Conservation (phyloP, 2,329 filamentous ascomycete genomes). For the Fusarium chuoi region DNA sequence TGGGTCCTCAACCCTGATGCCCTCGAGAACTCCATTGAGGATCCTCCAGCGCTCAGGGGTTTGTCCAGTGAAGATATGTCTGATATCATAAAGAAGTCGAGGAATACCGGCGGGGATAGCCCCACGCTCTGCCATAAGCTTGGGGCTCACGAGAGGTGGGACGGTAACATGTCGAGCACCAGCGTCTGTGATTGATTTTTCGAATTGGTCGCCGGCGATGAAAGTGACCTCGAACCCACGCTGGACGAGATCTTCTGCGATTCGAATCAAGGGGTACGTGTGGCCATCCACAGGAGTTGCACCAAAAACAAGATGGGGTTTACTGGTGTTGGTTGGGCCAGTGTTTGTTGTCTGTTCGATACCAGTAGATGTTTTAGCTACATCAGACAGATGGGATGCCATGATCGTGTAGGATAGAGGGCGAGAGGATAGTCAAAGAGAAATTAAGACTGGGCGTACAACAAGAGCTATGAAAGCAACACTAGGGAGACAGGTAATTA, state of each 20-base stretch:
- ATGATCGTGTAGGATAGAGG: not conserved
- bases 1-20: slow-evolving; percentile 46
- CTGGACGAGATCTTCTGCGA: slow-evolving; percentile 51
- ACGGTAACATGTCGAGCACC: slow-evolving; percentile 51
- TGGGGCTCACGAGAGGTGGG: slow-evolving; percentile 9
- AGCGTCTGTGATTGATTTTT: slow-evolving; percentile 47
- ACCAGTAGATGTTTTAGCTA: slow-evolving; percentile 2
- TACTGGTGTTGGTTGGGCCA: slow-evolving; percentile 9
- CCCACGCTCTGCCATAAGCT: slow-evolving; percentile 32
- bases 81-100: slow-evolving; percentile 48
- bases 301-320: slow-evolving; percentile 46
- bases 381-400: not conserved
- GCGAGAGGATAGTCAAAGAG: not conserved
- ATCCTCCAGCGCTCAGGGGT: slow-evolving; percentile 49
- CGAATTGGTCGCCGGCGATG: slow-evolving; percentile 52
- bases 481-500: no score
- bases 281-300: slow-evolving; percentile 47
- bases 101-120: slow-evolving; percentile 35
- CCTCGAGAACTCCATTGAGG: slow-evolving; percentile 50
- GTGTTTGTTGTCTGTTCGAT: slow-evolving; percentile 5
- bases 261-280: slow-evolving; percentile 44
- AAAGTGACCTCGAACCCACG: slow-evolving; percentile 56
- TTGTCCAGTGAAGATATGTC: slow-evolving; percentile 32
- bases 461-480: not conserved
- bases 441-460: not conserved